Evolutionary conservation across 805 yeast genomes (phyloP), one percentile per base, ranked within the genome.

Genomic region (Scheffersomyces amazonensis): DNA sequence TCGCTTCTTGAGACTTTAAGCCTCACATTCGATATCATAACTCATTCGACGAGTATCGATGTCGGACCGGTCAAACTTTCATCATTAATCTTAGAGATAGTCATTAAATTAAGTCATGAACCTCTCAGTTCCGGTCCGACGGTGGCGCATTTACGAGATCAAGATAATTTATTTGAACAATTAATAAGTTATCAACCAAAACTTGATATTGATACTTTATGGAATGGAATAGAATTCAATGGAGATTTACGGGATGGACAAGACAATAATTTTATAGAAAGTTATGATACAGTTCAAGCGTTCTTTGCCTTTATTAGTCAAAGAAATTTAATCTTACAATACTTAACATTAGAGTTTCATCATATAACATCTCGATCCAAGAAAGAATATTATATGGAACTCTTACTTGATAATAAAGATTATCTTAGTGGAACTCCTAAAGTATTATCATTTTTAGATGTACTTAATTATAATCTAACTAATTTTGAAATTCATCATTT

Each of bases 341-440:
- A 80, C 48, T 60, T 87, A 42, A 76, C 90, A 13, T 60, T 83
- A 37, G 95, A 88, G 46, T 67, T 91, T n/a, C 89, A 84, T 53
- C 72, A 72, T 39, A 65, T 77, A 11, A 71, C 78, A 6, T 67
- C 83, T 6, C 50, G 79, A 27, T 62, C 83, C 19, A 62, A 79
- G 47, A 69, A 76, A 40, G 64, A 73, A 31, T 61, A 66, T 17
- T 83, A 83, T 46, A 65, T 81, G 18, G 66, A 73, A 4, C 50
- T 69, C 3, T 62, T 89, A 16, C 77, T 82, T 30, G 73, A 73
- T 43, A 69, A 69, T 9, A 61, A 67, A 27, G 73, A 74, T 13
- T 71, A 68, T 42, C 64, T 76, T 18, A 62, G 75, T 40, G 85
- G 83, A 1, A 73, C 88, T 0, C 83, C 91, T 0, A 81, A 78